phyloP scores from a whole-genome alignment of 192 early-diverging fungal species.

The Coemansia interrupta region DNA sequence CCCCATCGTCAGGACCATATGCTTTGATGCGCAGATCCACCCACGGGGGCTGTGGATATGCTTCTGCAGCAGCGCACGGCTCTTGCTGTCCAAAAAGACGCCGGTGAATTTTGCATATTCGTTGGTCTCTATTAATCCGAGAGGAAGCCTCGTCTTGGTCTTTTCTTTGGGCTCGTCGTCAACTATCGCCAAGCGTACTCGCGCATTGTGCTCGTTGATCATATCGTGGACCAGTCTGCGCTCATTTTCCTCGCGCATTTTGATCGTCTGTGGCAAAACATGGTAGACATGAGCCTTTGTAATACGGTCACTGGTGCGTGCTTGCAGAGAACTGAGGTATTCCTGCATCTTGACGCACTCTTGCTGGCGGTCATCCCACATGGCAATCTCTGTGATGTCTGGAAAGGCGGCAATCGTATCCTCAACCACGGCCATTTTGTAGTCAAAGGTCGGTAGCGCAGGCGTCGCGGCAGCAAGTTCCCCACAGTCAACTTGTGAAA shows the following conservation, averaged over 20 bases:
- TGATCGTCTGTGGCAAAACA: slow-evolving; percentile 43
- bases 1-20: slow-evolving; percentile 26
- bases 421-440: slow-evolving; percentile 60
- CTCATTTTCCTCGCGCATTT: slow-evolving; percentile 41
- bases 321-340: slow-evolving; percentile 35
- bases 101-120: slow-evolving; percentile 19
- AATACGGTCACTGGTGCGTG: slow-evolving; percentile 21
- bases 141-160: slow-evolving; percentile 12
- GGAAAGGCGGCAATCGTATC: slow-evolving; percentile 54
- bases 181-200: slow-evolving; percentile 10
- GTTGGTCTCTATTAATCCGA: slow-evolving; percentile 24
- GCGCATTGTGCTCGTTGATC: slow-evolving; percentile 41
- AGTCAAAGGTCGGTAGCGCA: slow-evolving; percentile 58
- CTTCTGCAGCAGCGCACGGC: slow-evolving; percentile 13
- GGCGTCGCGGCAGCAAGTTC: slow-evolving; percentile 16
- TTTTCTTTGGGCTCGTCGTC: background rate
- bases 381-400: slow-evolving; percentile 39
- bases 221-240: slow-evolving; percentile 26
- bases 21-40: slow-evolving; percentile 24
- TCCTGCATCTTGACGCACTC: slow-evolving; percentile 50
- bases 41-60: slow-evolving; percentile 27
- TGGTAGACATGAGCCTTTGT: slow-evolving; percentile 29
- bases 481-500: slow-evolving; percentile 17
- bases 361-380: slow-evolving; percentile 60
- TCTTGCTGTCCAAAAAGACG: slow-evolving; percentile 18